Evolutionary conservation across 2,329 filamentous ascomycete species (phyloP), one percentile per base, ranked within the genome.

Genomic region (Chrysoporthe austroafricana): DNA sequence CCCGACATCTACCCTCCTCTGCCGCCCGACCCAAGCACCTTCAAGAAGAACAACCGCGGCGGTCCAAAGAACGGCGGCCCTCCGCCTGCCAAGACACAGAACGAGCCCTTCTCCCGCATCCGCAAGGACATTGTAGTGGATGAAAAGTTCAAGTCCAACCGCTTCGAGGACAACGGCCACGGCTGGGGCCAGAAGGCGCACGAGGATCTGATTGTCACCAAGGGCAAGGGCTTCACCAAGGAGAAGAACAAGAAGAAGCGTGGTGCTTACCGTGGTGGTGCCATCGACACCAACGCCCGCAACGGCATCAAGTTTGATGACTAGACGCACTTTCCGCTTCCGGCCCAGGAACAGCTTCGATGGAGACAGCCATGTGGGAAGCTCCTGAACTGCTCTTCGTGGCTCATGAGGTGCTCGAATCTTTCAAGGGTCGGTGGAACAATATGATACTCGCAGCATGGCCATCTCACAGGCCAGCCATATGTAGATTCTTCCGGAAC

Each of bases 161-260:
- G 87, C 16, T 98, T 95, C 77, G 66, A 66, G 58, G 68, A 69
- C 62, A 85, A 93, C 13, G 85, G 89, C 32, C 93, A 97, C 77
- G 90, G 91, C 71, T 99, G 98, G 80, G 95, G 94, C 34, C 91
- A 96, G 74, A 89, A 89, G 73, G 96, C 96, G 9, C 92, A 94
- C 76, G 87, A 93, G 73, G 94, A 97, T 77, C 82, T 99, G 71
- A 92, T 94, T 61, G 87, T 97, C 50, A 98, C 95, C 43, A 93
- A 91, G 78, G 96, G 96, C 75, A 98, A 97, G 83, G 94, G 93
- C 4, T 99, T 99, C 81, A 98, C 95, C 69, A 99, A 99, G 85
- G 96, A 98, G 84, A 99, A 99, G 89, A 99, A 99, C 82, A 99
- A 99, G 86, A 96, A 94, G 86, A 94, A 94, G 86, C 86, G 89